Evolutionary conservation across 1,284 basidiomycete species (phyloP).

Genomic region (Volvariella volvacea): DNA sequence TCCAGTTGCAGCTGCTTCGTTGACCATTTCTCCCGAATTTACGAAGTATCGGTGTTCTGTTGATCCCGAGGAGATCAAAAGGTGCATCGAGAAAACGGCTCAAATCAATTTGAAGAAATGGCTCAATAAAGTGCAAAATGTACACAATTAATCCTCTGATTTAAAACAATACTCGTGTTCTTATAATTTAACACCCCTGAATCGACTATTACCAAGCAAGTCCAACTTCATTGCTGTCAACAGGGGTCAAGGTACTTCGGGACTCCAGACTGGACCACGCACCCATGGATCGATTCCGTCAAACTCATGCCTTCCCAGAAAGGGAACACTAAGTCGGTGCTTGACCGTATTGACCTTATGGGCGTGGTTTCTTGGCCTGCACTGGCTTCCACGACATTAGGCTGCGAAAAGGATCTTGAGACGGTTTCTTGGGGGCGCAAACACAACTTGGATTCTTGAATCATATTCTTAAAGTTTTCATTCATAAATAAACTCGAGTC

Average conservation of each 20-base stretch:
- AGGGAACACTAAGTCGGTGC: no score
- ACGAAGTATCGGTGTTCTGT: conserved; percentile 57
- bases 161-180: no score
- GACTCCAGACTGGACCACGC: neutral
- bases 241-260: no score
- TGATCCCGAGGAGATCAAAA: conserved; percentile 53
- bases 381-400: no score
- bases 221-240: conserved; percentile 4
- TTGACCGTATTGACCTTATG: no score
- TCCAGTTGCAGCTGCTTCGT: conserved; percentile 35
- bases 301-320: conserved; percentile 2
- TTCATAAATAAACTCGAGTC: conserved; percentile 38
- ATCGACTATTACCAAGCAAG: conserved; percentile 1
- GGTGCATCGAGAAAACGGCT: conserved; percentile 55
- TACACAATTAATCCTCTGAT: neutral
- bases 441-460: conserved; percentile 22
- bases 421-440: no score
- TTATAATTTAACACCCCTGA: conserved; percentile 8
- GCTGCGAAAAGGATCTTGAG: no score
- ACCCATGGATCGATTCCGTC: neutral
- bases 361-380: no score
- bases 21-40: conserved; percentile 52
- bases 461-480: conserved; percentile 36
- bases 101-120: conserved; percentile 73
- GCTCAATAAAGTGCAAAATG: conserved; percentile 47